Conservation (phyloP, 169 alveolate species). For the Eimeria acervulina region DNA sequence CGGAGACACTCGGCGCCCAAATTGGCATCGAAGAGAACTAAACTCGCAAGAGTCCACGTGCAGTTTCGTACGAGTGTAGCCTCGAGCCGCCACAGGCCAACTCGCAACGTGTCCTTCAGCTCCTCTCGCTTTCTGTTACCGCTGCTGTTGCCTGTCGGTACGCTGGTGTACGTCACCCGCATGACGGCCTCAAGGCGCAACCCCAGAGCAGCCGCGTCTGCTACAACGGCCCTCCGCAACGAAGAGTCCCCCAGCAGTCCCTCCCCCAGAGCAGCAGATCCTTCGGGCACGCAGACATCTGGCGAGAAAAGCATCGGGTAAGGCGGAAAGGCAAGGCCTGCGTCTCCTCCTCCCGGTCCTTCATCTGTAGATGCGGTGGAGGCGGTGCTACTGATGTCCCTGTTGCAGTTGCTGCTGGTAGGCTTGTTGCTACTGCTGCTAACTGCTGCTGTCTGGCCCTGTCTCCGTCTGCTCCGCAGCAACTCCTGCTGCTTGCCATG, state of each 20-base stretch:
- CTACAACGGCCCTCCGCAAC: constrained; percentile 57
- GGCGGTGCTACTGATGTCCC: constrained; percentile 60
- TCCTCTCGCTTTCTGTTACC: constrained; percentile 20
- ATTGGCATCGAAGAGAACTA: constrained; percentile 67
- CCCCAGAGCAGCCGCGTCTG: constrained; percentile 40
- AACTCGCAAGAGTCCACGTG: constrained; percentile 80
- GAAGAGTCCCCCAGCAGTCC: constrained; percentile 44
- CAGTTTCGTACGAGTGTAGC: constrained; percentile 63
- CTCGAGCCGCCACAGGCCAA: constrained; percentile 75
- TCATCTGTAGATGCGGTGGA: constrained; percentile 32
- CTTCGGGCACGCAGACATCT: constrained; percentile 45
- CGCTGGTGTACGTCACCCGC: constrained; percentile 63
- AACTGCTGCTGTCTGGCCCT: not conserved
- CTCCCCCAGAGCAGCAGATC: not conserved
- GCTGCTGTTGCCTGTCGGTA: constrained; percentile 56
- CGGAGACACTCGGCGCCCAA: constrained; percentile 68
- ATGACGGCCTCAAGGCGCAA: constrained; percentile 69
- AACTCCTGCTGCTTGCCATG: not conserved
- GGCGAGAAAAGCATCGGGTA: constrained; percentile 56
- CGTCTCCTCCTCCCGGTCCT: constrained; percentile 34
- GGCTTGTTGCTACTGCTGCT: not conserved
- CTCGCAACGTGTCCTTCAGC: constrained; percentile 62
- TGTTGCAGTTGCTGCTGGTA: constrained; percentile 48
- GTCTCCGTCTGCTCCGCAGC: not conserved
- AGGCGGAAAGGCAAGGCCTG: constrained; percentile 65